Percentiles rank a stretch among this genome's conserved stretches.
phyloP scores from a whole-genome alignment of 768 basidiomycete genomes.

The Solioccasus polychromus region DNA sequence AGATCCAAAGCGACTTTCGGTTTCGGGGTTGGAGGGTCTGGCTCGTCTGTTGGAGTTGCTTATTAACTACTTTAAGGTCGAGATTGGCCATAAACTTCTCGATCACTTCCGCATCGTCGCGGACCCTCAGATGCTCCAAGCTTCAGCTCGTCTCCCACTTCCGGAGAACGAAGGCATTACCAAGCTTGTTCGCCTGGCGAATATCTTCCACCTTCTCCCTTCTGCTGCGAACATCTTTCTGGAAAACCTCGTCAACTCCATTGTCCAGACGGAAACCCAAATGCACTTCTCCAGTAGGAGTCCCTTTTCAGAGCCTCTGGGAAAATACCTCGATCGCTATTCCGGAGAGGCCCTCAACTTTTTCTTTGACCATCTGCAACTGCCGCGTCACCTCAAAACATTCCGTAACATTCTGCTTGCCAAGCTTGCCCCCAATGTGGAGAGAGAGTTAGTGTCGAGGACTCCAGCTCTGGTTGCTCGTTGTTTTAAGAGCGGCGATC shows the following conservation, averaged over 20 bases:
- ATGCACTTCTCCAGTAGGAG: conserved; percentile 88
- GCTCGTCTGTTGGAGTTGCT: conserved; percentile 90
- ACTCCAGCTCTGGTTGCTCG: conserved; percentile 51
- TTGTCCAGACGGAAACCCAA: conserved; percentile 89
- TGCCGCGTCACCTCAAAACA: conserved; percentile 78
- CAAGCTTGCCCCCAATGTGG: conserved; percentile 70
- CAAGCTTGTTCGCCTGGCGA: conserved; percentile 91
- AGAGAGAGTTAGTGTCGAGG: conserved; percentile 63
- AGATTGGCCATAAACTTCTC: conserved; percentile 95
- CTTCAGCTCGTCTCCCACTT: conserved; percentile 75
- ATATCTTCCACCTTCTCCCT: conserved; percentile 95
- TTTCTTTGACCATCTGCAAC: conserved; percentile 75
- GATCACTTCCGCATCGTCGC: conserved; percentile 95
- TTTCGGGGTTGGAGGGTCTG: conserved; percentile 88
- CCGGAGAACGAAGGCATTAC: conserved; percentile 89
- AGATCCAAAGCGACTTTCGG: conserved; percentile 90
- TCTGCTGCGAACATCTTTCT: conserved; percentile 92
- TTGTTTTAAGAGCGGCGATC: conserved; percentile 50
- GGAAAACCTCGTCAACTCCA: conserved; percentile 77
- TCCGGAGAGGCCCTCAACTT: conserved; percentile 81
- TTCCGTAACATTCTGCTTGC: conserved; percentile 80
- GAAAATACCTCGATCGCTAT: conserved; percentile 89
- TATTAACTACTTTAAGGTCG: conserved; percentile 99
- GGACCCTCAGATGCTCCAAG: conserved; percentile 79
- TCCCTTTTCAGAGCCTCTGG: conserved; percentile 91